A percentile compares a stretch with the other conserved stretches of the same genome.
Evolutionary conservation across 169 alveolate species (phyloP).

Genomic region (Plasmodium chabaudi): DNA sequence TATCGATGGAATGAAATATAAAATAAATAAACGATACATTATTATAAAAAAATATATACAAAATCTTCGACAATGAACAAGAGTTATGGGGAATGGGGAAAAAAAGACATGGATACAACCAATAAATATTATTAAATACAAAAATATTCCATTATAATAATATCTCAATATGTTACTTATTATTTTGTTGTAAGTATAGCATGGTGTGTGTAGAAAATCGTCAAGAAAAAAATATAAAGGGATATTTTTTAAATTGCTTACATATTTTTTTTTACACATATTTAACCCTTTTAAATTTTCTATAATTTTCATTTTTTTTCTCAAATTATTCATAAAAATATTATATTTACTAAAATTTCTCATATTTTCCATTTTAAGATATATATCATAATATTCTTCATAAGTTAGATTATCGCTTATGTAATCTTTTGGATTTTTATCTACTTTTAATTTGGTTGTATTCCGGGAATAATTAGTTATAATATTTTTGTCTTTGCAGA

Average conservation of each 20-base stretch:
- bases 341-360: conserved; percentile 9
- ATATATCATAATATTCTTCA: conserved; percentile 32
- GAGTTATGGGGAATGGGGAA: conserved; percentile 76
- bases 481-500: conserved; percentile 20
- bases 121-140: conserved; percentile 60
- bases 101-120: conserved; percentile 75
- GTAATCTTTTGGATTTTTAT: not conserved
- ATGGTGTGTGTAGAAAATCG: conserved; percentile 62
- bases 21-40: conserved; percentile 70
- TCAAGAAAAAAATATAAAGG: conserved; percentile 64
- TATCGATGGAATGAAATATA: conserved; percentile 75
- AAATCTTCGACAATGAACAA: conserved; percentile 75
- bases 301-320: conserved; percentile 44
- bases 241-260: conserved; percentile 56
- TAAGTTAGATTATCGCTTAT: conserved; percentile 20
- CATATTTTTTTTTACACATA: conserved; percentile 52
- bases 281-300: conserved; percentile 47
- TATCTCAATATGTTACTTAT: conserved; percentile 59
- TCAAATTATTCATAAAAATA: conserved; percentile 24
- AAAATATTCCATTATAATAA: conserved; percentile 72
- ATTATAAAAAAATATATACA: conserved; percentile 70
- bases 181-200: conserved; percentile 61
- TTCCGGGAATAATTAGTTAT: conserved; percentile 7
- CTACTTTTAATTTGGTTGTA: not conserved
- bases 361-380: conserved; percentile 17